Conservation (phyloP, 805 yeast genomes). For the Sugiyamaella chiloensis region DNA sequence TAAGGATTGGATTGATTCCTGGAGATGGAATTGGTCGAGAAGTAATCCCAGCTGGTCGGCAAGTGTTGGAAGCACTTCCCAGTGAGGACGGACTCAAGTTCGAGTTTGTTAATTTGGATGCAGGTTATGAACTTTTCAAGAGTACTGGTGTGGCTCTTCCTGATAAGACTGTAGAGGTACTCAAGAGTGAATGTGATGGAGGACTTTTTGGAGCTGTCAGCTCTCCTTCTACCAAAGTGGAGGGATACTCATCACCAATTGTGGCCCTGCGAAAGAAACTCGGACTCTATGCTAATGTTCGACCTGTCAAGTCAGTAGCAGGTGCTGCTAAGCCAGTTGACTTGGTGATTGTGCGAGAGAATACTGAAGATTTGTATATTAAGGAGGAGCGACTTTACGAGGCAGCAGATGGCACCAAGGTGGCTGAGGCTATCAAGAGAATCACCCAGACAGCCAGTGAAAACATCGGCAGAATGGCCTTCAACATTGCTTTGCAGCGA, state of each 20-base stretch:
- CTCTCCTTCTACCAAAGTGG: constrained; percentile 90
- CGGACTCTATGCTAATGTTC: constrained; percentile 93
- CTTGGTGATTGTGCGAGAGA: constrained; percentile 97
- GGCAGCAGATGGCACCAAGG: constrained; percentile 76
- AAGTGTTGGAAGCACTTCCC: constrained; percentile 78
- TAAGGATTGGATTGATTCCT: constrained; percentile 63
- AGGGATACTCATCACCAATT: constrained; percentile 96
- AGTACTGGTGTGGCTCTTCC: constrained; percentile 96
- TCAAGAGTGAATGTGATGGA: constrained; percentile 86
- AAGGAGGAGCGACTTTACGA: constrained; percentile 82
- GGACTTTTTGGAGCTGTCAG: constrained; percentile 96
- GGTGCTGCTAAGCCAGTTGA: constrained; percentile 88
- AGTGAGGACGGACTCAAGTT: constrained; percentile 66
- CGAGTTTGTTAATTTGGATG: constrained; percentile 82
- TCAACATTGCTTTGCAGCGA: constrained; percentile 90
- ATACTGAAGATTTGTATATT: constrained; percentile 95
- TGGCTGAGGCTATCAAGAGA: constrained; percentile 97
- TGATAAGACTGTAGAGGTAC: constrained; percentile 77
- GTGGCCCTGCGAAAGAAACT: constrained; percentile 96
- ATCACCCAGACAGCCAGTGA: constrained; percentile 84
- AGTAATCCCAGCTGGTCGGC: constrained; percentile 92
- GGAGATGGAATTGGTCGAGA: constrained; percentile 99
- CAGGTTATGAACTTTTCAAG: constrained; percentile 93
- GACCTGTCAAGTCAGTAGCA: constrained; percentile 93
- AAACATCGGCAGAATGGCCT: constrained; percentile 85